A percentile compares a stretch with the other conserved stretches of the same genome.
Evolutionary conservation across 2,329 filamentous ascomycete species (phyloP).

Genomic region (Verticillium longisporum): DNA sequence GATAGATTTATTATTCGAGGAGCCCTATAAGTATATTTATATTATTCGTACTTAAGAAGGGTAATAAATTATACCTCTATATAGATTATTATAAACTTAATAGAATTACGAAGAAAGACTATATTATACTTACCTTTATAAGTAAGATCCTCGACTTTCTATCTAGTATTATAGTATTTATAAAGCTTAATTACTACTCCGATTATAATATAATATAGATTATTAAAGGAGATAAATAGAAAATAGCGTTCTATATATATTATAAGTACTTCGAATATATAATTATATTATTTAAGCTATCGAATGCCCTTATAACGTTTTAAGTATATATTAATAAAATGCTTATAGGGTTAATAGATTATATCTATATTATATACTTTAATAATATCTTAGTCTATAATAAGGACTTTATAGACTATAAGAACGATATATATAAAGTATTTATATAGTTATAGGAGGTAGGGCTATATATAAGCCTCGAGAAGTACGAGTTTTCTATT

Average conservation of each 20-base stretch:
- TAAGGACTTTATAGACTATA: neutral
- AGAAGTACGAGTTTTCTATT: neutral
- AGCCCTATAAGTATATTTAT: neutral
- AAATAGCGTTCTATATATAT: slow-evolving; percentile 22
- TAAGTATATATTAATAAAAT: slow-evolving; percentile 11
- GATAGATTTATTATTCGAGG: no score
- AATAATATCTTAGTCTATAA: slow-evolving; percentile 1
- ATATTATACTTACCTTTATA: neutral
- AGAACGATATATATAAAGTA: neutral
- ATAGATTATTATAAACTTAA: neutral
- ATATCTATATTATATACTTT: neutral
- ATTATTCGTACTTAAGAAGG: neutral
- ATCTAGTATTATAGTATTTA: neutral
- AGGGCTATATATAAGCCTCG: neutral
- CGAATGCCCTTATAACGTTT: slow-evolving; percentile 12
- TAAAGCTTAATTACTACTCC: slow-evolving; percentile 11
- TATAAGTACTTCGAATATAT: slow-evolving; percentile 25
- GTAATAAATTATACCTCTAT: neutral
- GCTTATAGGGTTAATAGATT: neutral
- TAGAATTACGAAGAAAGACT: neutral
- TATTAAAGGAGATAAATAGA: slow-evolving; percentile 22
- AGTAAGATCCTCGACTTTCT: no score
- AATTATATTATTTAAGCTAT: slow-evolving; percentile 21
- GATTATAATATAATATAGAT: slow-evolving; percentile 25
- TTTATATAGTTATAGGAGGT: neutral